Evolutionary conservation across 139 green algal genomes (phyloP), one percentile per base, ranked within the genome.

Genomic region (Chlamydomonas sphaeroides): DNA sequence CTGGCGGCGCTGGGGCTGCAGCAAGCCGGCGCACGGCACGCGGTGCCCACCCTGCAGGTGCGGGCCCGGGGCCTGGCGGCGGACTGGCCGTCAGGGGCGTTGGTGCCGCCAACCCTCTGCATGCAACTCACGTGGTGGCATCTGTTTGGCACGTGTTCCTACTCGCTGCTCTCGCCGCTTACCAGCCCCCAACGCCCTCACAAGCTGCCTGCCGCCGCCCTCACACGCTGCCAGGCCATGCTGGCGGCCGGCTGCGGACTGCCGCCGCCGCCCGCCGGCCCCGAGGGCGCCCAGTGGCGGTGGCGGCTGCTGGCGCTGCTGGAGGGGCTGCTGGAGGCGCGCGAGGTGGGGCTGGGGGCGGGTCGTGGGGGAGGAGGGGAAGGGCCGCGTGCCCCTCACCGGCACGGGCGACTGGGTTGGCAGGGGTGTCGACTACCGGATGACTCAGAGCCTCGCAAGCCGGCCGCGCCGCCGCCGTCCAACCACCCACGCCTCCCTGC

Each of bases 241-340:
- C 7, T 35, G 57, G 57, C 5, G 57, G 28, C 57, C 3, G 14
- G 3, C 28, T 36, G 57, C 28, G 26, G 7, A 28, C 26, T 35
- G 57, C 57, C 28, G 57, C 7, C 26, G 57, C 51, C 10, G 51
- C 4, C 51, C 14, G 17, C 17, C 14, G 51, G 51, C 51, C 14
- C 14, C 56, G 56, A n/a, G 30, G 59, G 59, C 59, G 35, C 33
- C 26, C 11, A 30, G 36, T 79, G 72, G 72, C 56, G 72, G 0
- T 85, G 79, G 79, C 39, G 41, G 56, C 25, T 85, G 79, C 68
- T 85, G 41, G 79, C 68, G 7, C 32, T 39, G 25, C 68, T 79
- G 39, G 79, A 85, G 68, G 32, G 33, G n/a, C 42, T 85, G 32
- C 23, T 85, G 42, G 68, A 71, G 39, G 56, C 74, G 56, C 33